phyloP scores from a whole-genome alignment of 768 basidiomycete species.

The Mycena sanguinolenta region DNA sequence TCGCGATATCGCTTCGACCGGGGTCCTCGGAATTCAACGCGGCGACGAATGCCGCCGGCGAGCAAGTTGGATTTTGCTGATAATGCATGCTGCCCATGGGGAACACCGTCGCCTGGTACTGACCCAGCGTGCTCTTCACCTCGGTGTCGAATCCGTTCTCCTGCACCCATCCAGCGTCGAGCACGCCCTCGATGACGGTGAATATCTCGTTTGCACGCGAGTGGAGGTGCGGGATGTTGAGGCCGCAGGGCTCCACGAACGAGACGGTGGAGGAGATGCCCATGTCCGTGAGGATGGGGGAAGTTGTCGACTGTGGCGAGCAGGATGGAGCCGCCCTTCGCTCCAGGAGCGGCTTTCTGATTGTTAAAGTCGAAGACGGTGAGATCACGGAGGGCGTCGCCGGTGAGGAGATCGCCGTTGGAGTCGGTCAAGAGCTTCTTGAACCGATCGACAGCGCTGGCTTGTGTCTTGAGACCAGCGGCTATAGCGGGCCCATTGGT shows the following conservation, averaged over 20 bases:
- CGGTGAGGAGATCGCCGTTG: conserved; percentile 30
- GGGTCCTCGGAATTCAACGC: not conserved
- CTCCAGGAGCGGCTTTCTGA: conserved; percentile 7
- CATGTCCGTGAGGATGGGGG: conserved; percentile 28
- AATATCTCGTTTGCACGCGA: not conserved
- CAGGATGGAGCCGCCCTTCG: conserved; percentile 32
- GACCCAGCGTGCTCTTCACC: conserved; percentile 28
- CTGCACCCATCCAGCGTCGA: not conserved
- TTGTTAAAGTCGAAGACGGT: conserved; percentile 22
- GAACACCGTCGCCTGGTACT: conserved; percentile 15
- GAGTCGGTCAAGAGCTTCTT: conserved; percentile 43
- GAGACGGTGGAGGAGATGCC: conserved; percentile 14
- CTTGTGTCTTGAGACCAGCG: not conserved
- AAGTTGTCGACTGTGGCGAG: conserved; percentile 36
- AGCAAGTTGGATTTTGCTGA: conserved; percentile 9
- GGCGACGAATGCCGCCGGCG: not conserved
- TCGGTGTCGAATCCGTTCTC: conserved; percentile 18
- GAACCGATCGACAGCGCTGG: conserved; percentile 30
- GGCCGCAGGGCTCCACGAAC: conserved; percentile 5
- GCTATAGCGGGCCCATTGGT: not conserved
- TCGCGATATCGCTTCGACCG: conserved; percentile 7
- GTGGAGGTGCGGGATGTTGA: conserved; percentile 45
- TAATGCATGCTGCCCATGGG: not conserved
- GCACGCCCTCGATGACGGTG: not conserved
- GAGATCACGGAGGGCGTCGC: not conserved